These are phyloP conservation scores for Dimocarpus longan DNA, from an alignment of 345 rosid species.

Conservation along the genomic window DNA sequence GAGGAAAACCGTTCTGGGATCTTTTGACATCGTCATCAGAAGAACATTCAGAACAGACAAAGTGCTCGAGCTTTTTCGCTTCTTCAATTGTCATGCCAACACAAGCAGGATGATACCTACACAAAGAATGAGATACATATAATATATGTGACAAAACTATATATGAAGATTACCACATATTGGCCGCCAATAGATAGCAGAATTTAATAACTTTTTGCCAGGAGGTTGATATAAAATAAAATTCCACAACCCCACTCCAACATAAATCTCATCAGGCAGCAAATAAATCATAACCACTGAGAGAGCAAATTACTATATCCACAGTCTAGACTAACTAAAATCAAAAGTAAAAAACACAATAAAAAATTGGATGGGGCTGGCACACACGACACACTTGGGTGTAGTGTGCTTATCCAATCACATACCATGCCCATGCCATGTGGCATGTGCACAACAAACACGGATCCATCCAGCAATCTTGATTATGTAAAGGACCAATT, in stretches of 20 bases:
- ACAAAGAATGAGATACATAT: constrained; percentile 13
- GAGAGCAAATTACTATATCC: neutral
- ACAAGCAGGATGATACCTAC: constrained; percentile 93
- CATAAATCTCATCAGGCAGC: neutral
- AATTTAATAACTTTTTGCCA: neutral
- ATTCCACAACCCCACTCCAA: neutral
- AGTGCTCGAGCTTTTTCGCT: constrained; percentile 77
- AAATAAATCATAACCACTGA: neutral
- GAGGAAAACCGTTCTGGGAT: constrained; percentile 65
- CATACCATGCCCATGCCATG: neutral
- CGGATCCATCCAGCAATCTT: neutral
- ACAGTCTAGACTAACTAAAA: neutral
- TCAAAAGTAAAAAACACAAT: neutral
- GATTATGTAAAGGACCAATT: neutral
- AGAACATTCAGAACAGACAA: constrained; percentile 70
- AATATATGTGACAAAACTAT: neutral
- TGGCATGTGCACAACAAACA: neutral
- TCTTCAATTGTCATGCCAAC: constrained; percentile 81
- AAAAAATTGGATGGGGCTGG: neutral
- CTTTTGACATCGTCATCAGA: constrained; percentile 60
- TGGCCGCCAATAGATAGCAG: neutral
- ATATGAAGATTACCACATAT: neutral
- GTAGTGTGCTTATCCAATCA: neutral
- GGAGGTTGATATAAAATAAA: neutral
- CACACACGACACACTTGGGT: neutral